Percentiles rank a stretch among this genome's conserved stretches.
Conservation (phyloP, 148 eudicot species). For the Rhododendron ferrugineum region DNA sequence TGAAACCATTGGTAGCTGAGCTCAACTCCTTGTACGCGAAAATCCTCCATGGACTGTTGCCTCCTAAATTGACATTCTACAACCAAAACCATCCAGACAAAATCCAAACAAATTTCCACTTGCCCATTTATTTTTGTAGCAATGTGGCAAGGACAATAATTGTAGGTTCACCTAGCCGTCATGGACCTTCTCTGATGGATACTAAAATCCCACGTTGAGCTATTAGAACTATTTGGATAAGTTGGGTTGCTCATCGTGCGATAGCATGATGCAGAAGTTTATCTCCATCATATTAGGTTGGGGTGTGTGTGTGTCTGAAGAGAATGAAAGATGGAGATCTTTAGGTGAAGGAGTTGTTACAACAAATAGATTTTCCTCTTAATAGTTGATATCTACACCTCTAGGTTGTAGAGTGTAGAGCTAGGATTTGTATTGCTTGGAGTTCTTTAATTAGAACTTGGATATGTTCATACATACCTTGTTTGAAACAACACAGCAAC, state of each 20-base stretch:
- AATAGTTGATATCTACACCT: background rate
- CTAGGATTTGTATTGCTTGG: background rate
- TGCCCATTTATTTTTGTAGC: background rate
- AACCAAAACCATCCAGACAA: background rate
- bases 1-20: conserved; percentile 42
- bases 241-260: background rate
- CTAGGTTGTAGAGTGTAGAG: background rate
- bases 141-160: background rate
- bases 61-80: conserved; percentile 14
- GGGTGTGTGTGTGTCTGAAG: no score
- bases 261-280: background rate
- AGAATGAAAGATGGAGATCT: background rate
- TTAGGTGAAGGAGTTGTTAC: background rate
- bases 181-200: background rate
- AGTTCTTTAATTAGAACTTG: background rate
- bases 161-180: background rate
- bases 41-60: conserved; percentile 27
- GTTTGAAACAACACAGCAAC: background rate
- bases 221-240: background rate
- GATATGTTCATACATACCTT: background rate
- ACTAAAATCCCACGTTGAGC: background rate
- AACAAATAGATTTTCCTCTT: background rate
- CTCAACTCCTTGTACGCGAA: conserved; percentile 44
- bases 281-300: background rate
- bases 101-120: background rate